Conservation (phyloP, 2,329 filamentous ascomycete genomes). For the Fusarium cicatricum region DNA sequence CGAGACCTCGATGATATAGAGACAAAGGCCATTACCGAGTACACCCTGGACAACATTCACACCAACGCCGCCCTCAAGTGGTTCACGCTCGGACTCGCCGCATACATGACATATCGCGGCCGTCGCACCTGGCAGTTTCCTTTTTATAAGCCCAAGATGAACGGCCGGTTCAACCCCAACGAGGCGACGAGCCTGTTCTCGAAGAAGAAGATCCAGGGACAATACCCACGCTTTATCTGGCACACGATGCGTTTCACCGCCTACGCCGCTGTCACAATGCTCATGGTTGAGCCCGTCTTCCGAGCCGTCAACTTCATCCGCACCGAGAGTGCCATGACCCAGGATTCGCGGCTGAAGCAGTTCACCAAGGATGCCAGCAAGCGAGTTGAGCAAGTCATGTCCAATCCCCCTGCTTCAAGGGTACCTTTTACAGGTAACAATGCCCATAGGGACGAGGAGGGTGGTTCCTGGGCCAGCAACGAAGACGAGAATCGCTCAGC, state of each 20-base stretch:
- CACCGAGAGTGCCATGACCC: slow-evolving; percentile 35
- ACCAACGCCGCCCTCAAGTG: slow-evolving; percentile 44
- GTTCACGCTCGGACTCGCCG: slow-evolving; percentile 38
- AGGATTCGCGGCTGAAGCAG: slow-evolving; percentile 30
- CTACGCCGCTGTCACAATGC: slow-evolving; percentile 38
- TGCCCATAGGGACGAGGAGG: slow-evolving; percentile 11
- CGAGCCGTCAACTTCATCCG: slow-evolving; percentile 36
- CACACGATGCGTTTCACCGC: slow-evolving; percentile 40
- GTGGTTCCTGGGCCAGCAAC: slow-evolving; percentile 12
- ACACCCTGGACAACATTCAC: slow-evolving; percentile 44
- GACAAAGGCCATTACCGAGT: slow-evolving; percentile 47
- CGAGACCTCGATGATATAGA: slow-evolving; percentile 49
- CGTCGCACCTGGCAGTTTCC: slow-evolving; percentile 42
- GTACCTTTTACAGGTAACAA: slow-evolving; percentile 14
- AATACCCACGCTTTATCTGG: slow-evolving; percentile 38
- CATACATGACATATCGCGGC: slow-evolving; percentile 42
- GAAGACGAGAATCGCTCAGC: slow-evolving; percentile 1
- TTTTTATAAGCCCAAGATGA: slow-evolving; percentile 42
- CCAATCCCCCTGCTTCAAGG: slow-evolving; percentile 10
- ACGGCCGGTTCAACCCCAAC: slow-evolving; percentile 40
- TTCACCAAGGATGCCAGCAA: slow-evolving; percentile 38
- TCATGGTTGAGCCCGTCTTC: slow-evolving; percentile 40
- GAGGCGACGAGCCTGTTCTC: slow-evolving; percentile 41
- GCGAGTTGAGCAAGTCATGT: slow-evolving; percentile 38
- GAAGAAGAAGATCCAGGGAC: slow-evolving; percentile 38